Base-by-base conservation (phyloP, 306 rosid species). In the Prunus persica region DNA sequence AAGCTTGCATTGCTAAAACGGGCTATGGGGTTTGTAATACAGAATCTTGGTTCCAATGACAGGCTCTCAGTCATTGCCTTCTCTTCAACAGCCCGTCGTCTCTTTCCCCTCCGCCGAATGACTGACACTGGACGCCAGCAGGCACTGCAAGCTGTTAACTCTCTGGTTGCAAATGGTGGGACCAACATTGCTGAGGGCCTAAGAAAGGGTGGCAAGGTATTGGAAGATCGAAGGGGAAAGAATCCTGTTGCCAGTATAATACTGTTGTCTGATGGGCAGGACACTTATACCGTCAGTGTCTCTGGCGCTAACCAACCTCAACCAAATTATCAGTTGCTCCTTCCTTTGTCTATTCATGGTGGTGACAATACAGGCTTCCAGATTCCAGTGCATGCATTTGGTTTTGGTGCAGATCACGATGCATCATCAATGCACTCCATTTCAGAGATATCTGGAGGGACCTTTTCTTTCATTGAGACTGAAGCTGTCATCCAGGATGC, bases 11-110 rank as follows among this genome's bases (percentile, higher is more conserved):
- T 95, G 72, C 83, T 95, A 5, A 95, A 95, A 83, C 86, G 99
- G 81, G 99, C 99, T 5, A 92, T 95, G 97, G 97, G 99, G 52
- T 95, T 95, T 68, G 99, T 95, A 47, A 95, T 95, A 78, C 99
- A 95, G 86, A 90, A 92, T 73, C 92, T 95, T 15, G 91, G 99
- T 65, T 88, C 97, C 66, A 92, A 82, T 47, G 99, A 95, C 85
- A 82, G 99, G 77, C 96, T 95, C 34, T 95, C 99, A 3, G 99
- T 95, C 64, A 87, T 95, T 75, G 91, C 99, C 65, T 95, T 95
- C 88, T 95, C 99, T 73, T 95, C 99, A 78, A 95, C 97, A 13
- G 99, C 99, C 66, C 97, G 93, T 32, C 93, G 99, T 20, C 96
- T 95, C 66, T 95, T 95, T 82, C 96, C 97, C 16, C 86, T 95